These are phyloP conservation scores for Mycena rebaudengoi DNA, from an alignment of 768 basidiomycete species.

Conservation along the genomic window DNA sequence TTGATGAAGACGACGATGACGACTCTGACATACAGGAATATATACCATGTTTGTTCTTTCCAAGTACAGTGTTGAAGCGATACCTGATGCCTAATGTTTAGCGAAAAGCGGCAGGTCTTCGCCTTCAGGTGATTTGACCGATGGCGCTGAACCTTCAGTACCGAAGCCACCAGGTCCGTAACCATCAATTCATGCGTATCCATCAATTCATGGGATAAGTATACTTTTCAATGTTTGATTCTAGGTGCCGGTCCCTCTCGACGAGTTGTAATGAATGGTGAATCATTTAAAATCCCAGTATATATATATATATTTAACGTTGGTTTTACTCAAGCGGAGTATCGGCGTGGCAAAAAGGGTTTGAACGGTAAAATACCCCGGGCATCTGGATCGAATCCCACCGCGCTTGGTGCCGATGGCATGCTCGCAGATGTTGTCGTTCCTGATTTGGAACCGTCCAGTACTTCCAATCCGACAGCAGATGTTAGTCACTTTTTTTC, in stretches of 20 bases:
- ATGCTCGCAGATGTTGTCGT: conserved; percentile 12
- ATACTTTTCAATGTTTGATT: too few species aligned
- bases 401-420: background rate
- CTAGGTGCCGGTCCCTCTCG: too few species aligned
- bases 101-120: too few species aligned
- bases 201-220: too few species aligned
- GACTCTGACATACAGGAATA: background rate
- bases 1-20: background rate
- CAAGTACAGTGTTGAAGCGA: background rate
- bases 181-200: too few species aligned
- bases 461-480: background rate
- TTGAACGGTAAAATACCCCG: background rate
- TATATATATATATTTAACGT: background rate
- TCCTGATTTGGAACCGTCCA: background rate
- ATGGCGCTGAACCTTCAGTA: too few species aligned
- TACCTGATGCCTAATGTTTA: background rate
- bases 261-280: too few species aligned
- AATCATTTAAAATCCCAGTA: too few species aligned
- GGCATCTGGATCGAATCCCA: background rate
- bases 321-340: background rate
- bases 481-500: background rate
- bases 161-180: too few species aligned
- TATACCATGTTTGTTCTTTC: background rate
- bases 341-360: background rate
- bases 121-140: too few species aligned